Evolutionary conservation across 2,329 filamentous ascomycete species (phyloP).

Genomic region (Magnaporthiopsis incrustans): DNA sequence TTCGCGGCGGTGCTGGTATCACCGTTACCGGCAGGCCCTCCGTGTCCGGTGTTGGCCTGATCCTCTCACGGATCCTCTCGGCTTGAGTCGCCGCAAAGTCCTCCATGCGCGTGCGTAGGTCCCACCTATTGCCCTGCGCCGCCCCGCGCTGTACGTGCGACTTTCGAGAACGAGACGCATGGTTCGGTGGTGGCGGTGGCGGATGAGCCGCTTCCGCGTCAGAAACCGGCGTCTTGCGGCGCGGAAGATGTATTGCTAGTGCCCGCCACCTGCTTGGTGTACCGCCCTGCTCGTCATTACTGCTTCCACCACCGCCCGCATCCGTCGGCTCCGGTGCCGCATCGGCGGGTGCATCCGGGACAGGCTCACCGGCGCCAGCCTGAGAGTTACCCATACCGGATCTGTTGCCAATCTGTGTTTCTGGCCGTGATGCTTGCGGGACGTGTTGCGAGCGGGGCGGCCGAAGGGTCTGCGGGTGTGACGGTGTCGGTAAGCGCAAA

Average conservation of each 20-base stretch:
- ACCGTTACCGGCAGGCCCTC: constrained; percentile 50
- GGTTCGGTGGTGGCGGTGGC: constrained; percentile 1
- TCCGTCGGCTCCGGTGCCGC: constrained; percentile 9
- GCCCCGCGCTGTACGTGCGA: constrained; percentile 9
- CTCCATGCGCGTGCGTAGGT: constrained; percentile 48
- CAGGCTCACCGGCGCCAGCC: not conserved
- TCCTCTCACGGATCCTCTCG: constrained; percentile 49
- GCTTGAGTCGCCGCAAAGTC: constrained; percentile 54
- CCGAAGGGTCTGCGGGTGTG: not conserved
- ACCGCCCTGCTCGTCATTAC: constrained; percentile 5
- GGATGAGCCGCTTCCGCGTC: constrained; percentile 2
- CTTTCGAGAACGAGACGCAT: not conserved
- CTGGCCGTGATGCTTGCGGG: not conserved
- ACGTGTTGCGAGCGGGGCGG: not conserved
- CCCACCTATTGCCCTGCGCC: constrained; percentile 35
- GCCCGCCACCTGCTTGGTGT: constrained; percentile 20
- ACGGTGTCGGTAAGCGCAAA: not conserved
- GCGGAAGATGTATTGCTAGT: constrained; percentile 23
- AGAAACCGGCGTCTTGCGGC: constrained; percentile 13
- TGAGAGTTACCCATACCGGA: not conserved
- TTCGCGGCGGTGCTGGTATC: constrained; percentile 54
- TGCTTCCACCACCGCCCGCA: constrained; percentile 3
- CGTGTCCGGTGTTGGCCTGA: constrained; percentile 45
- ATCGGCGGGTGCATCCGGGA: constrained; percentile 1
- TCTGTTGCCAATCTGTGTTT: not conserved